Base-by-base conservation (phyloP, 306 rosid genomes). In the Quercus variabilis region DNA sequence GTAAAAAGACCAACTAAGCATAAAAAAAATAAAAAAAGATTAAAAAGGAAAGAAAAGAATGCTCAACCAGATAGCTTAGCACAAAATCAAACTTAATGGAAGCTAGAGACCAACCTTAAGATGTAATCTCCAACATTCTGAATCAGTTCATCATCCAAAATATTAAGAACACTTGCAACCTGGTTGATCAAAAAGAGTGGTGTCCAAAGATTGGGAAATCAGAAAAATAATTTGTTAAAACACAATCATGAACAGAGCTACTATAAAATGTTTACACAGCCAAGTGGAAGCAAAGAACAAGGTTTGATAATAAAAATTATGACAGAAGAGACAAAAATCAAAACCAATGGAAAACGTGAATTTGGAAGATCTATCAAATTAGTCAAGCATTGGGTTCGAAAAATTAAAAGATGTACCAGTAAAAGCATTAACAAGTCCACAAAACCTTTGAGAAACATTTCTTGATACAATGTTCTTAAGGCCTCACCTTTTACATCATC, bases 151-250 rank as follows among this genome's bases (percentile, higher is more conserved):
- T 87, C 87, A 80, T 94, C 92, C 90, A 94, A 87, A 82, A 92
- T 89, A 85, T 92, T 94, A 90, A 94, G 76, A 81, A 94, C 76
- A 85, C 99, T 94, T 59, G 97, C 97, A 76, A 87, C 97, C 99
- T 92, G 91, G 38, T 68, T 83, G 71, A 67, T 75, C 60, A 69
- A 85, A 74, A 85, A 79, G 69, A 21, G 55, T 9, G 13, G 28
- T 68, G 82, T 80, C 76, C 56, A 14, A 35, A 49, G 35, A 71
- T 46, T 3, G 17, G 13, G 58, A 74, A 67, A n/a, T 30, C 19
- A 63, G 77, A 38, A 76, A 55, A 83, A 20, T 38, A 19, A 8
- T 9, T 64, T 71, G 17, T 30, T n/a, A 41, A 31, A 63, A 73
- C 6, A 56, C 28, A 56, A 38, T 12, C 23, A 71, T 6, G 59